A percentile compares a stretch with the other conserved stretches of the same genome.
Evolutionary conservation across 306 rosid species (phyloP).

Genomic region (Malus domestica): ASM211411v1 NC_041799.1:42181001-42181500

Average conservation of each 20-base stretch:
- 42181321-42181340: not conserved
- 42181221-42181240: not conserved
- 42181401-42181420: not conserved
- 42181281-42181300: not conserved
- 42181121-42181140: not conserved
- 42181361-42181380: not conserved
- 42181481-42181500: conserved; percentile 58
- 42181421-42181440: not conserved
- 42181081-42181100: not conserved
- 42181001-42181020: not conserved
- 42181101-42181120: not conserved
- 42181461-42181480: not conserved
- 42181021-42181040: not conserved
- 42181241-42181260: not conserved
- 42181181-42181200: not conserved
- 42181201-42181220: not conserved
- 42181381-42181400: not conserved
- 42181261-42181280: not conserved
- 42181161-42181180: not conserved
- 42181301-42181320: not conserved
- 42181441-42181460: not conserved
- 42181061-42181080: not conserved
- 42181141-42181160: not conserved
- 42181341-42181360: not conserved
- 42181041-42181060: not conserved